phyloP scores from a whole-genome alignment of 495 filamentous ascomycete species.

The Elaphomyces granulatus region DNA sequence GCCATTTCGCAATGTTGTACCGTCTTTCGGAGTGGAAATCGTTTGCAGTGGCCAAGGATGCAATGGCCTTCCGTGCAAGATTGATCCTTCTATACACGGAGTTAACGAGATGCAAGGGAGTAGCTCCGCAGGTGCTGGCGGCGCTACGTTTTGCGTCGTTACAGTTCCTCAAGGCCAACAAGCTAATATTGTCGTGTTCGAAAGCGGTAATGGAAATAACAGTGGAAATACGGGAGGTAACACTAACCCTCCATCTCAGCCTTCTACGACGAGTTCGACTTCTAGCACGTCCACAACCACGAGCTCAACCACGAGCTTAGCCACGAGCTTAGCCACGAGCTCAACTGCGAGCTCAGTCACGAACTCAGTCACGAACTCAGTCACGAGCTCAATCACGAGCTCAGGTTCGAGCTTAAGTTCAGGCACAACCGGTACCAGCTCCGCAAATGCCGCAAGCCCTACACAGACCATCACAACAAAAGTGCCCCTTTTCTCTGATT shows the following conservation, averaged over 20 bases:
- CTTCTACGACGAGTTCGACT: constrained; percentile 8
- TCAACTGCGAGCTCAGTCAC: constrained; percentile 6
- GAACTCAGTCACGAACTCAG: constrained; percentile 9
- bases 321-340: constrained; percentile 6
- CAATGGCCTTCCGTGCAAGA: constrained; percentile 60
- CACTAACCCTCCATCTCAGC: constrained; percentile 8
- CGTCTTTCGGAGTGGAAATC: constrained; percentile 56
- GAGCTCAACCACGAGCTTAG: constrained; percentile 9
- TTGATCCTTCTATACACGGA: constrained; percentile 46
- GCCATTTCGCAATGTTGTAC: constrained; percentile 42
- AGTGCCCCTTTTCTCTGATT: too few relatives aligned
- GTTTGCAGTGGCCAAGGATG: constrained; percentile 52
- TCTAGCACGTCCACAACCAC: constrained; percentile 12
- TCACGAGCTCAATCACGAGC: constrained; percentile 8
- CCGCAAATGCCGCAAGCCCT: constrained; percentile 5
- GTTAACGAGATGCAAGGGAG: constrained; percentile 47
- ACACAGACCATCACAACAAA: constrained; percentile 4
- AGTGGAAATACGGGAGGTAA: constrained; percentile 1
- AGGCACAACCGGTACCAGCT: constrained; percentile 6
- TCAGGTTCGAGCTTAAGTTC: constrained; percentile 15
- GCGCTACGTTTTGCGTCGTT: constrained; percentile 64
- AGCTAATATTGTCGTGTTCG: constrained; percentile 57
- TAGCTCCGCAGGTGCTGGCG: constrained; percentile 45
- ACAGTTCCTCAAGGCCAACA: constrained; percentile 53
- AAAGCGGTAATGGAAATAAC: constrained; percentile 14